A percentile compares a stretch with the other conserved stretches of the same genome.
Evolutionary conservation across 257 asterid genomes (phyloP).

Genomic region (Nicotiana obtusifolia): DNA sequence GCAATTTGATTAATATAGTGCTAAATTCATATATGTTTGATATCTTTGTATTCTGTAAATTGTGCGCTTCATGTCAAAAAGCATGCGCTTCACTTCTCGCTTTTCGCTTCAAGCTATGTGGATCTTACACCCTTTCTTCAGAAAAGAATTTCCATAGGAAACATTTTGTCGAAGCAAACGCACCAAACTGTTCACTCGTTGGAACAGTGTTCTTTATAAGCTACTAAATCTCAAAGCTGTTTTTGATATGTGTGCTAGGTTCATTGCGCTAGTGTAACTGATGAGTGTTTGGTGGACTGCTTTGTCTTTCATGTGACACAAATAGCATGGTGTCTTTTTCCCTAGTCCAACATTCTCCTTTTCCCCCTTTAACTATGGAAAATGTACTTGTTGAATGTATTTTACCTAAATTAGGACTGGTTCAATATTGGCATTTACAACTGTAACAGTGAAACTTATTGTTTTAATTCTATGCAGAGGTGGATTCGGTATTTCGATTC

Average conservation of each 20-base stretch:
- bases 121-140: too few species aligned
- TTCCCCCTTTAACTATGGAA: background rate
- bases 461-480: slow-evolving; percentile 43
- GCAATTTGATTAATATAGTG: too few species aligned
- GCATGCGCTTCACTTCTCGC: too few species aligned
- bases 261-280: background rate
- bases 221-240: too few species aligned
- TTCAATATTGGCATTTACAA: background rate
- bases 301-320: background rate
- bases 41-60: too few species aligned
- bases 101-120: too few species aligned
- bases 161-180: too few species aligned
- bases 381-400: background rate
- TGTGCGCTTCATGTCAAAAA: too few species aligned
- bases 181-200: too few species aligned
- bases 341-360: background rate
- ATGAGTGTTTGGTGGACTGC: background rate
- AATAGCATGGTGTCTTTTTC: background rate
- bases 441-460: slow-evolving; percentile 3
- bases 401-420: background rate
- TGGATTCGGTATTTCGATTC: slow-evolving; percentile 70
- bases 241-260: background rate
- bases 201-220: too few species aligned
- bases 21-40: too few species aligned
- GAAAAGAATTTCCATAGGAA: too few species aligned